Percentiles rank a stretch among this genome's conserved stretches.
phyloP scores from a whole-genome alignment of 225 moss, liverwort and hornwort species.

The Ulota crispa region DNA sequence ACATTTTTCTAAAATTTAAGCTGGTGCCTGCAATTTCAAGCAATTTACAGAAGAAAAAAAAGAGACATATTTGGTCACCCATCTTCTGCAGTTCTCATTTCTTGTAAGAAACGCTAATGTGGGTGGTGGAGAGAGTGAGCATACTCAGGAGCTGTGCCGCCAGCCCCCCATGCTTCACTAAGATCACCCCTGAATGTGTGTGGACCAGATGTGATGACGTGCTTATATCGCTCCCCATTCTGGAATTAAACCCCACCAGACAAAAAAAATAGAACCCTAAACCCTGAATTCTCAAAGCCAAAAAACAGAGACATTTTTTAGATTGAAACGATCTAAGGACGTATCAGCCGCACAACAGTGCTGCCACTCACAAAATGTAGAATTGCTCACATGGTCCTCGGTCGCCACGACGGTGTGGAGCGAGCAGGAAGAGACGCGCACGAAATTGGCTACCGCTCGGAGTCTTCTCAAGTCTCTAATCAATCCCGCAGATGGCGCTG shows the following conservation, averaged over 20 bases:
- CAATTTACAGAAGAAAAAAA: neutral
- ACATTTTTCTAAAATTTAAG: neutral
- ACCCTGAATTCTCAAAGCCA: constrained; percentile 11
- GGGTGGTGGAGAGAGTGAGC: constrained; percentile 13
- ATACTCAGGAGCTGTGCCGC: constrained; percentile 82
- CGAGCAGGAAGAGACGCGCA: constrained; percentile 33
- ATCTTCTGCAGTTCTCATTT: neutral
- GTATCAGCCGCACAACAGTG: neutral
- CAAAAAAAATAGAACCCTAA: neutral
- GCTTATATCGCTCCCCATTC: constrained; percentile 67
- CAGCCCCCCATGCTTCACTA: constrained; percentile 64
- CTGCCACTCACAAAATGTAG: too few species aligned
- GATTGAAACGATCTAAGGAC: neutral
- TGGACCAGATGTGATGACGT: constrained; percentile 59
- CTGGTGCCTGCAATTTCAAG: neutral
- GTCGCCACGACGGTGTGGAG: constrained; percentile 68
- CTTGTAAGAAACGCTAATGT: neutral
- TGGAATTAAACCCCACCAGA: constrained; percentile 12
- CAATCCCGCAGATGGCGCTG: constrained; percentile 24
- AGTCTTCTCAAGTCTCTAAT: constrained; percentile 17
- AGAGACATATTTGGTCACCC: neutral
- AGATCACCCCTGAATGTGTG: constrained; percentile 79
- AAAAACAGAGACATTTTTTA: neutral
- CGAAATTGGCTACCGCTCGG: constrained; percentile 9
- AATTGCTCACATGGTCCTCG: constrained; percentile 54